Evolutionary conservation across 768 basidiomycete species (phyloP).

Genomic region (Psilocybe sp.): DNA sequence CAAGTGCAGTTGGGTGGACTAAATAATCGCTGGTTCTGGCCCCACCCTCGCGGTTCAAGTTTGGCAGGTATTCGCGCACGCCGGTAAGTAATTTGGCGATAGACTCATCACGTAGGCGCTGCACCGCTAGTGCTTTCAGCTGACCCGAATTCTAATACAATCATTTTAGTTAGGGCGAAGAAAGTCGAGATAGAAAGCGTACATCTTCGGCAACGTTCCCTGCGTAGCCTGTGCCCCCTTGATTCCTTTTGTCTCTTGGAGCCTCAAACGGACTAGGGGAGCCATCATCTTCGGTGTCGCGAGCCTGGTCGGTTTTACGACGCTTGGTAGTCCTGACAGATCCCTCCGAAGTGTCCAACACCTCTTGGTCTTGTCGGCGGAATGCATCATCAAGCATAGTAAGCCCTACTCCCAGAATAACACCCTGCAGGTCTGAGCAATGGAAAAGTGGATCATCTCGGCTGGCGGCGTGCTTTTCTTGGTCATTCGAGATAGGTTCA

Average conservation of each 20-base stretch:
- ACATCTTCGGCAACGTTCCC: conserved; percentile 85
- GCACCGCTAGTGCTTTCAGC: conserved; percentile 70
- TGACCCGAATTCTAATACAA: conserved; percentile 70
- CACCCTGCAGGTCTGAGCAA: conserved; percentile 86
- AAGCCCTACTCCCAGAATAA: conserved; percentile 87
- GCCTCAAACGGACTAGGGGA: conserved; percentile 52
- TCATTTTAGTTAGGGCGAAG: neutral
- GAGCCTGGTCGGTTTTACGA: conserved; percentile 35
- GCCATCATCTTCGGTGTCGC: conserved; percentile 36
- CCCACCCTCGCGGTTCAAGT: conserved; percentile 70
- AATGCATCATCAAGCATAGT: conserved; percentile 80
- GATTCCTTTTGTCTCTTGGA: conserved; percentile 58
- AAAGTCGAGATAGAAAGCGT: conserved; percentile 35
- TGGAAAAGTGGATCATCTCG: conserved; percentile 72
- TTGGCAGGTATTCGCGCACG: conserved; percentile 84
- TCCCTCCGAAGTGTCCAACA: conserved; percentile 28
- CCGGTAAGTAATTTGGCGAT: conserved; percentile 64
- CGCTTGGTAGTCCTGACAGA: conserved; percentile 40
- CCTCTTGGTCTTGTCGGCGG: conserved; percentile 46
- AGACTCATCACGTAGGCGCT: conserved; percentile 69
- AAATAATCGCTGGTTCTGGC: conserved; percentile 85
- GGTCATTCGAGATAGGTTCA: conserved; percentile 49
- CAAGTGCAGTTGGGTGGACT: conserved; percentile 88
- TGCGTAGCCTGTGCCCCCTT: conserved; percentile 85
- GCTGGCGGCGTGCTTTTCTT: conserved; percentile 36